Percentiles rank a stretch among this genome's conserved stretches.
Conservation (phyloP, 2,329 filamentous ascomycete genomes). For the Stemphylium vesicarium region DNA sequence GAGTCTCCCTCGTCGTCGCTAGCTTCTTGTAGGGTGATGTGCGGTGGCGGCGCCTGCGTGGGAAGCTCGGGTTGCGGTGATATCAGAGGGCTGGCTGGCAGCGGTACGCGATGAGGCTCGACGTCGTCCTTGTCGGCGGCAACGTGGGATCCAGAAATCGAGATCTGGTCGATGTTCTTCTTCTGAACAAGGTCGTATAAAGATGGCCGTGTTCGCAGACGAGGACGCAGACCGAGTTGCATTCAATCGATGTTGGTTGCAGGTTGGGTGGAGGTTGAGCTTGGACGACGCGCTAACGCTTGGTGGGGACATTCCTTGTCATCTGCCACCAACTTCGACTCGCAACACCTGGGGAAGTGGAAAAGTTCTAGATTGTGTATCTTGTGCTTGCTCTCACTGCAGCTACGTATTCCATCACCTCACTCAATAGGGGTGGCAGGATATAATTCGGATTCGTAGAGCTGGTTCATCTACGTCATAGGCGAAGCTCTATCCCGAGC, state of each 20-base stretch:
- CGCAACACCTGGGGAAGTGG: background rate
- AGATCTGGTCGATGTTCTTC: conserved; percentile 56
- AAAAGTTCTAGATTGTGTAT: background rate
- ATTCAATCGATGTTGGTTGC: conserved; percentile 50
- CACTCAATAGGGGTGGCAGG: background rate
- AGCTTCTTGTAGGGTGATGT: conserved; percentile 28
- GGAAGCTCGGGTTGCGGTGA: conserved; percentile 37
- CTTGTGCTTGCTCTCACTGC: too few species aligned
- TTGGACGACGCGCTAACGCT: conserved; percentile 19
- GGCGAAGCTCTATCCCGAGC: conserved; percentile 10
- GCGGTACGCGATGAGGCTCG: conserved; percentile 42
- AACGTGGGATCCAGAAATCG: conserved; percentile 39
- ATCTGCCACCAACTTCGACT: conserved; percentile 10
- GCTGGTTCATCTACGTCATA: conserved; percentile 23
- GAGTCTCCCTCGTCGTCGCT: conserved; percentile 20
- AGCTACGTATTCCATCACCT: background rate
- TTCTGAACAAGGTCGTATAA: conserved; percentile 66
- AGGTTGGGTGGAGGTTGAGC: conserved; percentile 25
- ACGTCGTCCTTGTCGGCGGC: conserved; percentile 34
- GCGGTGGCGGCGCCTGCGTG: conserved; percentile 30
- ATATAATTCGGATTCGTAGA: background rate
- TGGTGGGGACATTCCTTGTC: conserved; percentile 22
- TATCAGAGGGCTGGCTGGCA: conserved; percentile 44
- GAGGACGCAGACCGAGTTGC: conserved; percentile 63
- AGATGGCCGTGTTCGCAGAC: conserved; percentile 65